Evolutionary conservation across 164 flowering plant species (phyloP).

Genomic region (Houttuynia cordata): DNA sequence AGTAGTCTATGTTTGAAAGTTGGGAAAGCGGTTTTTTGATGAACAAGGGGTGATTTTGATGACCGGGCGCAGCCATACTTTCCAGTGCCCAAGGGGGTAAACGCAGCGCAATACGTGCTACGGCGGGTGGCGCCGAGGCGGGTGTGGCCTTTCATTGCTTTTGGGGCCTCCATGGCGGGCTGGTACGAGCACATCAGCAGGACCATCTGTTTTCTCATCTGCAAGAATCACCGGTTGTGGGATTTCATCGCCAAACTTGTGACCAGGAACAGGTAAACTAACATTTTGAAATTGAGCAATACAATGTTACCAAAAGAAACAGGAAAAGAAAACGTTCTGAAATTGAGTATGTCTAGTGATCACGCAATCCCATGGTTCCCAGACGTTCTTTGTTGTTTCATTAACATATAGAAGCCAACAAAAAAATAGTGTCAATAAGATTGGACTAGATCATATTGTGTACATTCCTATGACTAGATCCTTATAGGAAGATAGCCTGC

Average conservation of each 20-base stretch:
- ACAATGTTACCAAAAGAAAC: no score
- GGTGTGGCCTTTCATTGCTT: constrained; percentile 75
- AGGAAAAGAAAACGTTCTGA: constrained; percentile 33
- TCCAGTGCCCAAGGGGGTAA: constrained; percentile 59
- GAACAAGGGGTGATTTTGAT: no score
- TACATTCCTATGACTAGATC: no score
- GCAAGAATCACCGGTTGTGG: constrained; percentile 85
- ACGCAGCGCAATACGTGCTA: constrained; percentile 61
- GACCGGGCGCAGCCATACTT: constrained; percentile 57
- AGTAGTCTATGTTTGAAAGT: no score
- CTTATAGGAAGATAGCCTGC: no score
- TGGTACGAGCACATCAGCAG: constrained; percentile 93
- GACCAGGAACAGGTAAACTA: constrained; percentile 71
- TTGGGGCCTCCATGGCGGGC: constrained; percentile 75
- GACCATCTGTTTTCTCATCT: constrained; percentile 55
- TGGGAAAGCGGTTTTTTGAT: no score
- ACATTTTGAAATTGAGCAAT: neutral
- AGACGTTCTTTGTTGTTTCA: no score
- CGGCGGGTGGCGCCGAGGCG: constrained; percentile 73
- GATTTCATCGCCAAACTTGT: constrained; percentile 67
- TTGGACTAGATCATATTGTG: no score
- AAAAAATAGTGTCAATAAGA: no score
- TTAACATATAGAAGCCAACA: no score
- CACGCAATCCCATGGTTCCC: no score
- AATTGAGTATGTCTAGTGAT: no score